Evolutionary conservation across 441 rosid genomes (phyloP).

Genomic region (Brassica balearica): DNA sequence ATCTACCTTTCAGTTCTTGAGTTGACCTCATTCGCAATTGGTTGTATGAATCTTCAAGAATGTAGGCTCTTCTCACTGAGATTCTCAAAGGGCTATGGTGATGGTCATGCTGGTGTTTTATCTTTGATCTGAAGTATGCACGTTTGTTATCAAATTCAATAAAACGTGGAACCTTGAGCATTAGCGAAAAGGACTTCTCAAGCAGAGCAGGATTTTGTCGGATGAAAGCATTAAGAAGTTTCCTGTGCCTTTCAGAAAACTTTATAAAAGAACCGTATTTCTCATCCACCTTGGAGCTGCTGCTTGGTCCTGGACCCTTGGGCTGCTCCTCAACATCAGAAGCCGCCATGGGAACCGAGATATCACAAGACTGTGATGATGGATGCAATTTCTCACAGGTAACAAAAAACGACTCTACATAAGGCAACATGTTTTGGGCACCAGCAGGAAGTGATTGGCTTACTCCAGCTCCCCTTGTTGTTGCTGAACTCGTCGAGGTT

Average conservation of each 20-base stretch:
- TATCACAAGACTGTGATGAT: conserved; percentile 73
- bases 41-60: conserved; percentile 96
- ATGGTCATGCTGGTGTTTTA: conserved; percentile 92
- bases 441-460: conserved; percentile 91
- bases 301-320: conserved; percentile 52
- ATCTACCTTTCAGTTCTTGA: conserved; percentile 88
- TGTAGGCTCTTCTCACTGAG: conserved; percentile 93
- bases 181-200: conserved; percentile 92
- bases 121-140: conserved; percentile 90
- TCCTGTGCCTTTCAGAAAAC: conserved; percentile 92
- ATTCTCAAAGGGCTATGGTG: conserved; percentile 92
- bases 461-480: conserved; percentile 62
- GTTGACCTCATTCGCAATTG: conserved; percentile 87
- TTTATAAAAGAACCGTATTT: conserved; percentile 78
- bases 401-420: conserved; percentile 91
- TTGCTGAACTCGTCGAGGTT: conserved; percentile 50
- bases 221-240: conserved; percentile 88
- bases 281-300: conserved; percentile 70
- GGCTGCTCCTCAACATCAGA: conserved; percentile 75
- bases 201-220: conserved; percentile 95
- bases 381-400: conserved; percentile 88
- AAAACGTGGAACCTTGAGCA: conserved; percentile 94
- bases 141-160: conserved; percentile 96
- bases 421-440: conserved; percentile 91
- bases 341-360: conserved; percentile 47